phyloP scores from a whole-genome alignment of 2,329 filamentous ascomycete species.

The Penicillium digitatum region DNA sequence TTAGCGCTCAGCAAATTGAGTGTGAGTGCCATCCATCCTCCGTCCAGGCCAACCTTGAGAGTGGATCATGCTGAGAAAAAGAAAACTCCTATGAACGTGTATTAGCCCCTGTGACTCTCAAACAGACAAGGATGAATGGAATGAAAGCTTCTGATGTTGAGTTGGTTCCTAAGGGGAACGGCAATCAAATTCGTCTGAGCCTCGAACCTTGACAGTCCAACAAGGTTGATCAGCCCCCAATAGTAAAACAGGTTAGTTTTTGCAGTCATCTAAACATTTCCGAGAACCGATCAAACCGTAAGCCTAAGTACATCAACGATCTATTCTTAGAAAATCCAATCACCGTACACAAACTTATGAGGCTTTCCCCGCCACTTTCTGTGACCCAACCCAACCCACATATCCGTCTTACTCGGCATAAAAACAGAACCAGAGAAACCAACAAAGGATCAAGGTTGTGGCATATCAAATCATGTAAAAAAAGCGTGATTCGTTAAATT shows the following conservation, averaged over 20 bases:
- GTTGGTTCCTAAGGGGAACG: neutral
- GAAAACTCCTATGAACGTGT: neutral
- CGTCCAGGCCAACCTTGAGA: neutral
- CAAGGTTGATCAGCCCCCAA: neutral
- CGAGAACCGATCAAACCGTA: neutral
- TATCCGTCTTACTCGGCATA: neutral
- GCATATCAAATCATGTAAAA: slow-evolving; percentile 2
- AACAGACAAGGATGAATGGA: neutral
- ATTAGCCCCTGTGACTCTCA: neutral
- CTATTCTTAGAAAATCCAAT: neutral
- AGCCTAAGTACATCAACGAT: neutral
- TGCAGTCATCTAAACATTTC: neutral
- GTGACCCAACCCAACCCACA: neutral
- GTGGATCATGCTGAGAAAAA: no score
- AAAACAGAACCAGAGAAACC: neutral
- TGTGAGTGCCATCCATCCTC: neutral
- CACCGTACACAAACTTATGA: neutral
- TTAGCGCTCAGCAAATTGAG: no score
- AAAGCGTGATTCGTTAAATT: slow-evolving; percentile 2
- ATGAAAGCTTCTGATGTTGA: neutral
- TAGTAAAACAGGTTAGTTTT: neutral
- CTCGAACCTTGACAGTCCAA: neutral
- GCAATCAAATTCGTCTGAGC: neutral
- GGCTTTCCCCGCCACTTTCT: neutral
- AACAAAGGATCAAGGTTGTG: neutral